Conservation (phyloP, 1,284 basidiomycete species). For the Sanguinoderma infundibulare region DNA sequence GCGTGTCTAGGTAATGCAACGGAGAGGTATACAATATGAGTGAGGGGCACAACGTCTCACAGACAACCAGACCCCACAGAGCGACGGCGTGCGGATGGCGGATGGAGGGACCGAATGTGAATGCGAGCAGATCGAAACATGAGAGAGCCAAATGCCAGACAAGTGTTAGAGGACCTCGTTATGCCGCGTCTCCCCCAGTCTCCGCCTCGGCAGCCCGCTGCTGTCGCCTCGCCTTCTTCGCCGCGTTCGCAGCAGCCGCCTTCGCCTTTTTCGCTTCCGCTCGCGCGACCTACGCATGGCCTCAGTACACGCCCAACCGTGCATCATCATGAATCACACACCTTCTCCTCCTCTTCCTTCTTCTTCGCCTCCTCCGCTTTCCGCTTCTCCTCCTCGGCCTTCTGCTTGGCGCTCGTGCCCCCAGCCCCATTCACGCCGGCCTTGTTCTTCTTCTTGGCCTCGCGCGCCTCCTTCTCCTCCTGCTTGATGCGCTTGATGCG, state of each 20-base stretch:
- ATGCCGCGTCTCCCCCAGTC: slow-evolving; percentile 20
- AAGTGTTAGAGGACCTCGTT: no score
- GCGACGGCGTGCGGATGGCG: neutral
- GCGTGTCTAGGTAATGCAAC: slow-evolving; percentile 23
- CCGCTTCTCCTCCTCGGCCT: slow-evolving; percentile 33
- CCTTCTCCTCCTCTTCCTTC: slow-evolving; percentile 73
- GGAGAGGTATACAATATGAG: slow-evolving; percentile 25
- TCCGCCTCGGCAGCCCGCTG: slow-evolving; percentile 39
- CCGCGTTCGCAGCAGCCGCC: slow-evolving; percentile 85
- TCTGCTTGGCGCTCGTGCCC: slow-evolving; percentile 42
- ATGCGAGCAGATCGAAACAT: neutral
- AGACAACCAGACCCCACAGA: neutral
- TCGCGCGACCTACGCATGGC: slow-evolving; percentile 55
- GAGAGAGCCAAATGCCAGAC: neutral
- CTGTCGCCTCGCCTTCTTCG: slow-evolving; percentile 91
- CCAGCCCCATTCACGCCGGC: slow-evolving; percentile 49
- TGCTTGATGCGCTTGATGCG: slow-evolving; percentile 98
- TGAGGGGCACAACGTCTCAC: slow-evolving; percentile 20
- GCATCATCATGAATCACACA: slow-evolving; percentile 30
- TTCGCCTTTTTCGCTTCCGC: slow-evolving; percentile 87
- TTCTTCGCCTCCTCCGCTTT: slow-evolving; percentile 67
- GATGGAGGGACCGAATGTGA: neutral
- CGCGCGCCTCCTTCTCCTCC: slow-evolving; percentile 93
- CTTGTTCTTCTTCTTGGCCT: slow-evolving; percentile 87
- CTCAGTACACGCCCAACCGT: neutral